Evolutionary conservation across 179 eudicot genomes (phyloP), one percentile per base, ranked within the genome.

Genomic region (Drosera spatulata): DNA sequence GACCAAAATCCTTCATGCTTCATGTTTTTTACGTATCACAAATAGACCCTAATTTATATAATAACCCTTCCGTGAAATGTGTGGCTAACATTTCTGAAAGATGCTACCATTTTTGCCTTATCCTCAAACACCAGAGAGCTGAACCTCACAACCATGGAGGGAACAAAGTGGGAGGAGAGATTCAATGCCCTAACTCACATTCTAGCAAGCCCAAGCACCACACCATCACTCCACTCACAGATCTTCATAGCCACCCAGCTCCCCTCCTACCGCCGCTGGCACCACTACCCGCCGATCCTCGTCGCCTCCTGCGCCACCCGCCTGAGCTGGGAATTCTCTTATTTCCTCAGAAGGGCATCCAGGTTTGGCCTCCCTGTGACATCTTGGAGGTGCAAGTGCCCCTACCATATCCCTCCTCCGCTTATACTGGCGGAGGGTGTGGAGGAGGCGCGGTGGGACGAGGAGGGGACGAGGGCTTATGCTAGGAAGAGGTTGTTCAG

Each of bases 321-420:
- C 39, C 75, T 69, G 46, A 70, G 14, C 6, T 91, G 94, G 94
- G 63, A 67, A 43, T 59, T 87, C 61, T 68, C 76, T 44, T 84
- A 71, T 11, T 85, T 78, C 77, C 76, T 85, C 71, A 82, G 76
- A 76, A 74, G 81, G 81, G 79, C 61, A 0, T 73, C 80, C 11
- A 79, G 80, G 57, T 78, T 79, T 9, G 86, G 90, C 43, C 57
- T 70, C 12, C 83, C 90, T 8, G 15, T 48, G 22, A 82, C 88
- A 39, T 87, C 97, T 46, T 88, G 95, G 96, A 74, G 94, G 73
- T 80, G 86, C 68, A 88, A 80, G 73, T 91, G 95, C 73, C 96
- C 96, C 10, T 91, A 80, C 61, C 74, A 67, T 2, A 75, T 75
- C 57, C 96, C 99, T 11, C 87, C 85, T 6, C 93, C 96, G 0